Percentiles rank a stretch among this genome's conserved stretches.
Conservation (phyloP, 768 basidiomycete genomes). For the Pisolithus albus region DNA sequence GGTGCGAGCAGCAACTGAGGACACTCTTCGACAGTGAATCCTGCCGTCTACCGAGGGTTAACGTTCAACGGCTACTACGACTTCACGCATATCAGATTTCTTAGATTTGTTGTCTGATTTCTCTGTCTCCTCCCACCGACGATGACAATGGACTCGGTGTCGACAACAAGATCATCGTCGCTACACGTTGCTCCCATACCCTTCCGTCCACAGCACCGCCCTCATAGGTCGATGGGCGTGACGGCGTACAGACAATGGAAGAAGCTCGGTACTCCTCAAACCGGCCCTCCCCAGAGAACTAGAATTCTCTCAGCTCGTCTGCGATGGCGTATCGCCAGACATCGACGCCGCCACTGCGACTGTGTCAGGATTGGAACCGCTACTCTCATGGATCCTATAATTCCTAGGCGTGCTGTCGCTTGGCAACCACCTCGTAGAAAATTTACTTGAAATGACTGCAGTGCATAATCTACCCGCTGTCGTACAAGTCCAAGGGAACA, state of each 20-base stretch:
- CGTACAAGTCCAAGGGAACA: slow-evolving; percentile 39
- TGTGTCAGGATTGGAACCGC: slow-evolving; percentile 8
- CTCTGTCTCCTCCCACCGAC: no score
- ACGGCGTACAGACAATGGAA: slow-evolving; percentile 61
- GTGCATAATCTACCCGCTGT: not conserved
- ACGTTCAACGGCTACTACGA: no score
- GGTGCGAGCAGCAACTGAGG: no score
- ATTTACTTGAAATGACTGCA: slow-evolving; percentile 13
- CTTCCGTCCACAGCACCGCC: slow-evolving; percentile 30
- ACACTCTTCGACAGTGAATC: no score
- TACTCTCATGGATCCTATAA: slow-evolving; percentile 59
- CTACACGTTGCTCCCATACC: slow-evolving; percentile 1
- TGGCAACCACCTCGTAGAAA: slow-evolving; percentile 41
- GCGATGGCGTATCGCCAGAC: slow-evolving; percentile 30
- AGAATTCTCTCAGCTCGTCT: slow-evolving; percentile 59
- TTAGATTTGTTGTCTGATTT: no score
- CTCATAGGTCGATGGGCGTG: slow-evolving; percentile 77
- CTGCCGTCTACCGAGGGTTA: no score
- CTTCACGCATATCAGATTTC: no score
- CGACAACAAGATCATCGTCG: no score
- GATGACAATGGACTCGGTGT: no score
- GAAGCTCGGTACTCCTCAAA: slow-evolving; percentile 82
- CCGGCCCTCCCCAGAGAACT: slow-evolving; percentile 55
- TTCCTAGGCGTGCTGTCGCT: slow-evolving; percentile 77
- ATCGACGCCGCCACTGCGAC: slow-evolving; percentile 15